Evolutionary conservation across 2,329 filamentous ascomycete species (phyloP), one percentile per base, ranked within the genome.

Genomic region (Alternaria metachromatica): DNA sequence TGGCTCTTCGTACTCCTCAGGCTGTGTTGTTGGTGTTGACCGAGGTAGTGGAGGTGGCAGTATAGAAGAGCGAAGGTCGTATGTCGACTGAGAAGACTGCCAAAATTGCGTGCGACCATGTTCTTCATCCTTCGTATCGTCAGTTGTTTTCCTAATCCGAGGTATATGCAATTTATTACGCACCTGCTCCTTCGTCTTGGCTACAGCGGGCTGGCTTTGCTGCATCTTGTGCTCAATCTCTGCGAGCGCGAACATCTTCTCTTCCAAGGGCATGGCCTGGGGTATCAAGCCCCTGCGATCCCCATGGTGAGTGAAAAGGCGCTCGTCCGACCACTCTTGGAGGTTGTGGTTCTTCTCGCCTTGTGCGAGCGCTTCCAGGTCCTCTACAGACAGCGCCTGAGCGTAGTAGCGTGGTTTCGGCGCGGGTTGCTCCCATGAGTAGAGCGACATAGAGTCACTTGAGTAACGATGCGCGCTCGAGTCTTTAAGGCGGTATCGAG

Each of bases 311-410:
- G 45, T 13, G 12, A 62, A 12, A 8, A 68, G 1, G 37, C 71
- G 66, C 10, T 65, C 33, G 5, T 4, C 44, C 4, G 63, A 63
- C 69, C 68, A 75, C 10, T 64, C 15, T 45, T 63, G 64, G 4
- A 69, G 62, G 46, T 73, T 74, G 55, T 74, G 69, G 30, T 71
- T 68, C 28, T 64, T 15, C 13, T 71, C 64, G 12, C 70, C 74
- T 2, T 9, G 13, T 5, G 55, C 45, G n/a, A 78, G 62, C 5
- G 70, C 64, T 11, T 48, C 18, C 30, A 57, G 64, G 21, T 75
- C 75, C 6, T 63, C 63, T 4, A 54, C 20, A 0, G 69, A 65
- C 2, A 77, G 67, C 2, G 69, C 62, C 21, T 63, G 54, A 13
- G 49, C 49, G 50, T 78, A 77, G 62, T 76, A 77, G 28, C 72